Evolutionary conservation across 495 filamentous ascomycete genomes (phyloP).

Genomic region (Daldinia concentrica): DNA sequence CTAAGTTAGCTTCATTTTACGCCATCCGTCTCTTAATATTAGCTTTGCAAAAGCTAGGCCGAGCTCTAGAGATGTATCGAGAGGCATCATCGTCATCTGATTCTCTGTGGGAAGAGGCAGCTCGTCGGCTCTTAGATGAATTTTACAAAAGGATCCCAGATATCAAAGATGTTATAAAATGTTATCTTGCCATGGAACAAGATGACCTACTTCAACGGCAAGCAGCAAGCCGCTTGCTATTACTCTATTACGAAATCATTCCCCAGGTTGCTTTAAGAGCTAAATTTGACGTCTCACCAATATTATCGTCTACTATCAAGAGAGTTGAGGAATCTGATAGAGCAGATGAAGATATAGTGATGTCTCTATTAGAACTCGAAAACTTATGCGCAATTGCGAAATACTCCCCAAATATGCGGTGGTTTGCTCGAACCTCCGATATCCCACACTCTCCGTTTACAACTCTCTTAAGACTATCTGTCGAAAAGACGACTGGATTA

Average conservation of each 20-base stretch:
- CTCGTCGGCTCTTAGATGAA: constrained; percentile 69
- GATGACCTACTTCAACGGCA: constrained; percentile 80
- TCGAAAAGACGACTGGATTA: constrained; percentile 54
- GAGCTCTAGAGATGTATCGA: constrained; percentile 63
- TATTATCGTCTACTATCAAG: constrained; percentile 71
- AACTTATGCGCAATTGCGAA: constrained; percentile 79
- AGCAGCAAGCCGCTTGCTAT: constrained; percentile 75
- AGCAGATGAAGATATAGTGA: constrained; percentile 53
- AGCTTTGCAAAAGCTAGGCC: constrained; percentile 79
- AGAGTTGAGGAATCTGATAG: constrained; percentile 34
- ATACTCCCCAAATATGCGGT: constrained; percentile 80
- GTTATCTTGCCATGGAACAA: constrained; percentile 70
- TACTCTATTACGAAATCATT: constrained; percentile 80
- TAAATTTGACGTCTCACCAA: constrained; percentile 82
- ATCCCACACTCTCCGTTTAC: constrained; percentile 69
- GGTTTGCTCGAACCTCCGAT: constrained; percentile 68
- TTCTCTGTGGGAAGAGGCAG: constrained; percentile 71
- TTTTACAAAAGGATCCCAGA: constrained; percentile 82
- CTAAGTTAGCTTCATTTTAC: constrained; percentile 81
- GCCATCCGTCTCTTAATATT: constrained; percentile 78
- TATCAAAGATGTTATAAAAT: constrained; percentile 76
- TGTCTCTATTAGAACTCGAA: constrained; percentile 74
- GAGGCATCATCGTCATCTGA: constrained; percentile 54
- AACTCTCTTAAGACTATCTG: constrained; percentile 65
- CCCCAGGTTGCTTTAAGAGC: constrained; percentile 83